A percentile compares a stretch with the other conserved stretches of the same genome.
Conservation (phyloP, 139 green algal genomes). For the Trebouxia sp. region DNA sequence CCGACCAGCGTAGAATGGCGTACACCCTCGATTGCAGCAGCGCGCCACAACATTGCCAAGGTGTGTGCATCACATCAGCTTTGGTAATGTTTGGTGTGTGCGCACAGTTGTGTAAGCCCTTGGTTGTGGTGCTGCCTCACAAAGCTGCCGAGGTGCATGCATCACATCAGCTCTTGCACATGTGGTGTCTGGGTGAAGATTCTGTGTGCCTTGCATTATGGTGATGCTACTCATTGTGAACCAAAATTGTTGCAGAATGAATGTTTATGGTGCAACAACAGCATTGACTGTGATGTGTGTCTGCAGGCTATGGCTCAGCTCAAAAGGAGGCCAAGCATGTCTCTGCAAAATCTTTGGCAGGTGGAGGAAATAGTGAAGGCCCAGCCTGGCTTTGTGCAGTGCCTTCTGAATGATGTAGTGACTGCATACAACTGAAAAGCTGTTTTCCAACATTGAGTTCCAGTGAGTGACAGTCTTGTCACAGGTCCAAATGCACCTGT, state of each 20-base stretch:
- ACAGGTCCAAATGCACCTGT: no score
- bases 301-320: constrained; percentile 22
- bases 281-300: no score
- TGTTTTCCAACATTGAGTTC: no score
- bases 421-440: neutral
- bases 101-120: neutral
- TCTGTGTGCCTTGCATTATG: no score
- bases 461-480: no score
- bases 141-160: neutral
- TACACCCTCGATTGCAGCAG: neutral
- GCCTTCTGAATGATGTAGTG: constrained; percentile 8
- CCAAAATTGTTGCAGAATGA: no score
- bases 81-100: neutral
- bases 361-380: neutral
- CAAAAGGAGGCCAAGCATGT: constrained; percentile 25
- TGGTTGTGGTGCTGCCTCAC: neutral
- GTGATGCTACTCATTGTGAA: no score
- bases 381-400: neutral
- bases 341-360: constrained; percentile 20
- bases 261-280: no score
- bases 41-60: constrained; percentile 14
- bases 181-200: no score
- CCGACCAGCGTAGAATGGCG: constrained; percentile 20
- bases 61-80: neutral
- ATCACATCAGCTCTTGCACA: no score